Percentiles rank a stretch among this genome's conserved stretches.
phyloP scores from a whole-genome alignment of 23 red algal genomes.

The Gracilaria gracilis region DNA sequence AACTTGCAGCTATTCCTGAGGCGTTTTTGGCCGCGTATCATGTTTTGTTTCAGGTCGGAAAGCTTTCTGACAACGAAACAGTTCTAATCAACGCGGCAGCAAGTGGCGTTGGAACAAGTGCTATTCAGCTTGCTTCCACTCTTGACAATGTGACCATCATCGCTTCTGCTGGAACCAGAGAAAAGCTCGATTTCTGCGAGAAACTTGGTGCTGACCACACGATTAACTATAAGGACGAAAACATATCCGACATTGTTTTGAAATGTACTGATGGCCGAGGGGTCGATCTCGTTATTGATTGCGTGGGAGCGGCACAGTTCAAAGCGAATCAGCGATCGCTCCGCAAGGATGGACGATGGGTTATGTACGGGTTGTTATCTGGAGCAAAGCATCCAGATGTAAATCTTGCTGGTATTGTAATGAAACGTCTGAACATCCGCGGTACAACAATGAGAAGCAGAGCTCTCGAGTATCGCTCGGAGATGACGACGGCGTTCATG shows the following conservation, averaged over 20 bases:
- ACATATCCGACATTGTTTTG: slow-evolving; percentile 56
- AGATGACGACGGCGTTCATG: slow-evolving; percentile 48
- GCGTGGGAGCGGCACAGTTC: slow-evolving; percentile 83
- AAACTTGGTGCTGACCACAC: slow-evolving; percentile 73
- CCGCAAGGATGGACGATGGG: slow-evolving; percentile 79
- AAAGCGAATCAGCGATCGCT: slow-evolving; percentile 60
- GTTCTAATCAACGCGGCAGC: slow-evolving; percentile 91
- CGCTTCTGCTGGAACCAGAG: slow-evolving; percentile 65
- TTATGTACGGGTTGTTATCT: slow-evolving; percentile 88
- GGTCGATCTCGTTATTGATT: slow-evolving; percentile 90
- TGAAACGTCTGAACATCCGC: slow-evolving; percentile 53
- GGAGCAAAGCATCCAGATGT: slow-evolving; percentile 61
- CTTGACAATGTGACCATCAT: slow-evolving; percentile 69
- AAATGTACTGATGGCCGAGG: slow-evolving; percentile 49
- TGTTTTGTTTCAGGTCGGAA: slow-evolving; percentile 68
- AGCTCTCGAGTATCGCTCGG: slow-evolving; percentile 52
- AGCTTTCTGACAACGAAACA: slow-evolving; percentile 54
- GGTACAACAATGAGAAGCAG: slow-evolving; percentile 83
- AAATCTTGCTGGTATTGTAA: slow-evolving; percentile 63
- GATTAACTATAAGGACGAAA: slow-evolving; percentile 46
- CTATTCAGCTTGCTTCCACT: slow-evolving; percentile 79
- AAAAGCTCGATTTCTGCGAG: slow-evolving; percentile 68
- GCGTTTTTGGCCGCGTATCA: slow-evolving; percentile 91
- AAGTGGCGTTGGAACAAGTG: slow-evolving; percentile 84
- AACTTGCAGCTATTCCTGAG: slow-evolving; percentile 83